phyloP scores from a whole-genome alignment of 2,329 filamentous ascomycete genomes.

The Calonectria pseudoturangicola region DNA sequence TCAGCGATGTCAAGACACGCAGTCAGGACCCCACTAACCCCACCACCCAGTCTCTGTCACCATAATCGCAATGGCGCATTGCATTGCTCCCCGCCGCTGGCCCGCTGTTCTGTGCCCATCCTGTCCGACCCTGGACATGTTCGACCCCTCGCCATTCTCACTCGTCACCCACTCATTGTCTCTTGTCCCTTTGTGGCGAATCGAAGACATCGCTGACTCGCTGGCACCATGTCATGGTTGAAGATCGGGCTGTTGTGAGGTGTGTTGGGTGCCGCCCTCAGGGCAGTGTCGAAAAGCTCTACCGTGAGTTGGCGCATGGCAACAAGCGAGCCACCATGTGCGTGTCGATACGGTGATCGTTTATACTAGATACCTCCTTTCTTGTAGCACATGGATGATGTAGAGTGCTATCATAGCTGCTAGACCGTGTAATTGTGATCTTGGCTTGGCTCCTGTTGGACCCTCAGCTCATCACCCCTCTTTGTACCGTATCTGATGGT shows the following conservation, averaged over 20 bases:
- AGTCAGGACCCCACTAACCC: slow-evolving; percentile 28
- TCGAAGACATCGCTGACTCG: background rate
- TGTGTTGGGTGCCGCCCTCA: slow-evolving; percentile 4
- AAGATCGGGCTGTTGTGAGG: slow-evolving; percentile 25
- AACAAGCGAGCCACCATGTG: background rate
- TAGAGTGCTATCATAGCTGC: background rate
- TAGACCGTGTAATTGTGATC: slow-evolving; percentile 4
- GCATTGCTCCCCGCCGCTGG: slow-evolving; percentile 19
- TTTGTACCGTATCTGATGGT: slow-evolving; percentile 9
- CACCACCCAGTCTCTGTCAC: slow-evolving; percentile 21
- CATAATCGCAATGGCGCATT: slow-evolving; percentile 5
- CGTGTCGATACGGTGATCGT: slow-evolving; percentile 19
- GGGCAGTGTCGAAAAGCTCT: background rate
- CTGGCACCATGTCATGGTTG: slow-evolving; percentile 6
- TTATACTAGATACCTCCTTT: slow-evolving; percentile 8
- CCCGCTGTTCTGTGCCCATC: slow-evolving; percentile 27
- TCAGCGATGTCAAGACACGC: slow-evolving; percentile 7
- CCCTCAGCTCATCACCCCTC: slow-evolving; percentile 26
- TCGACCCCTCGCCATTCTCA: slow-evolving; percentile 41
- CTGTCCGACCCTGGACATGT: slow-evolving; percentile 15
- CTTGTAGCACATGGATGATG: background rate
- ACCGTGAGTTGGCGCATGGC: background rate
- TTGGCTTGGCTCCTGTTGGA: background rate
- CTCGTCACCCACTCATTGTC: slow-evolving; percentile 45
- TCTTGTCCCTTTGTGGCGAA: slow-evolving; percentile 42